Evolutionary conservation across 345 rosid species (phyloP).

Genomic region (Cardamine chenopodiifolia): DNA sequence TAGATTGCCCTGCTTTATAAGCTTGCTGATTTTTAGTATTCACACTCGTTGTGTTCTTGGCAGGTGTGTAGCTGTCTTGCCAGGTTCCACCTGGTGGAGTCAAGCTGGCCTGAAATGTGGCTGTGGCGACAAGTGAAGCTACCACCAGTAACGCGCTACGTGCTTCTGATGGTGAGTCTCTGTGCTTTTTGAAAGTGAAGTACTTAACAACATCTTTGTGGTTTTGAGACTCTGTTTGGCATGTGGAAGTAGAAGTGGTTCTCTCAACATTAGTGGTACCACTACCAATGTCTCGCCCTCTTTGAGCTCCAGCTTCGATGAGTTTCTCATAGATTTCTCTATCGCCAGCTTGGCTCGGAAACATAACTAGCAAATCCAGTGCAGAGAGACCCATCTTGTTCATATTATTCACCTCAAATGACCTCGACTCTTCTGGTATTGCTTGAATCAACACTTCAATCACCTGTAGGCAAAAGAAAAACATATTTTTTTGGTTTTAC

Average conservation of each 20-base stretch:
- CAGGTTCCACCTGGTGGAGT: conserved; percentile 62
- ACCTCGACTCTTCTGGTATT: conserved; percentile 19
- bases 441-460: conserved; percentile 49
- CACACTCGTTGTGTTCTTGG: conserved; percentile 27
- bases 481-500: background rate
- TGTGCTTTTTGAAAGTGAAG: conserved; percentile 59
- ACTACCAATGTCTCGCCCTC: conserved; percentile 33
- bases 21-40: background rate
- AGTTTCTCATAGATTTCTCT: conserved; percentile 55
- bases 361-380: conserved; percentile 50
- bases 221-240: conserved; percentile 15
- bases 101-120: conserved; percentile 54
- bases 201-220: conserved; percentile 45
- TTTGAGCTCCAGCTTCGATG: conserved; percentile 46
- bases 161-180: conserved; percentile 65
- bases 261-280: conserved; percentile 13
- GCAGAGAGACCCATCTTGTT: conserved; percentile 55
- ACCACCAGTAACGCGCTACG: conserved; percentile 50
- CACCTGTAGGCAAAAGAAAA: conserved; percentile 40
- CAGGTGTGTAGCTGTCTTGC: conserved; percentile 46
- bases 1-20: conserved; percentile 49
- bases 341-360: conserved; percentile 64
- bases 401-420: conserved; percentile 49
- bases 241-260: conserved; percentile 32
- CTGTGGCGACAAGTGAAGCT: conserved; percentile 59